Base-by-base conservation (phyloP, 495 filamentous ascomycete genomes). In the Collariella sp. region DNA sequence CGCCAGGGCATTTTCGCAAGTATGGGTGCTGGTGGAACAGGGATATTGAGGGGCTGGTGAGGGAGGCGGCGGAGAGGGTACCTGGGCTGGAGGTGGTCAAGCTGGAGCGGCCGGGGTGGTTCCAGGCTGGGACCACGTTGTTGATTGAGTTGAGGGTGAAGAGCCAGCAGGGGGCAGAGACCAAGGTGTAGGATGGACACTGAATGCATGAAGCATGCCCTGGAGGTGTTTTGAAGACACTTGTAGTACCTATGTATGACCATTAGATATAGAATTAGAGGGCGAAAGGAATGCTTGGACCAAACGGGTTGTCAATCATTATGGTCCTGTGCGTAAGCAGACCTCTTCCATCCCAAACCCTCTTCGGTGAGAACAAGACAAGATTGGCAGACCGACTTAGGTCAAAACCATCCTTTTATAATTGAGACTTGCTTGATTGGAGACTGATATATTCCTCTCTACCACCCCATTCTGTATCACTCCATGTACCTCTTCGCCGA, bases 11-110 rank as follows among this genome's bases (percentile, higher is more conserved):
- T 77, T 91, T 90, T 40, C 76, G 82, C 54, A 77, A 80, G 46
- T 89, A 89, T 76, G 93, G 94, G 9, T 98, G 93, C 72, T 97
- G 91, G 91, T 95, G 87, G 84, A 98, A 98, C 70, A 76, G 89
- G 47, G 93, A 98, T 76, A 85, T 98, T 50, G 87, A 84, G 52
- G 70, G 68, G 52, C 80, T 97, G 65, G 82, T 96, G 36, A 69
- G 57, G 31, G 69, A 68, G 33, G 72, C 73, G 6, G 66, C 60
- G 23, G 36, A 55, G 50, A 52, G 77, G 58, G 80, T 90, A 57
- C 90, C 86, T 55, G 91, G 89, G 19, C 70, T 98, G 62, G 86
- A 90, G 72, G 73, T 98, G 42, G 74, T 87, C 20, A 71, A 71
- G 50, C 70, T 94, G 22, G 74, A 83, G 62, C 78, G 82, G 62